Conservation (phyloP, 75 land plant genomes). For the Pinus taeda region DNA sequence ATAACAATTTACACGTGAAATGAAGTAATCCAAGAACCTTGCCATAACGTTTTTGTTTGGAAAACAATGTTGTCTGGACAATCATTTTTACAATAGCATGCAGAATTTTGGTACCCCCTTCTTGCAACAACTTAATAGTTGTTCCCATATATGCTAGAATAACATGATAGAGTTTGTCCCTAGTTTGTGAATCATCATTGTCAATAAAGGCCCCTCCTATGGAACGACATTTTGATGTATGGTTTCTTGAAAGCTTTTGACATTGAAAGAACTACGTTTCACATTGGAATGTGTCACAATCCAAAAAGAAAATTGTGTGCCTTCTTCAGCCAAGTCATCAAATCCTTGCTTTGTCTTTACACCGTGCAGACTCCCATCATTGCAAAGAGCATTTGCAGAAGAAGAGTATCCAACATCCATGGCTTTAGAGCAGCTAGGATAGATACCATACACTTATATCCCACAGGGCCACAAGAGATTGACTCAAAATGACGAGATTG, state of each 20-base stretch:
- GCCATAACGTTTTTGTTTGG: constrained; percentile 35
- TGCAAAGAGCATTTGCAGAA: constrained; percentile 10
- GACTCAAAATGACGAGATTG: constrained; percentile 33
- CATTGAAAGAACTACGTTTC: constrained; percentile 31
- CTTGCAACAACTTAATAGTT: constrained; percentile 20
- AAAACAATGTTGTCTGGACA: constrained; percentile 12
- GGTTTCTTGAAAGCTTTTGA: constrained; percentile 22
- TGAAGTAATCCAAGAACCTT: constrained; percentile 31
- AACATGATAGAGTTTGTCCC: constrained; percentile 2
- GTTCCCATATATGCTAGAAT: constrained; percentile 26
- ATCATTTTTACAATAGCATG: constrained; percentile 17
- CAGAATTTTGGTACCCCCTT: constrained; percentile 6
- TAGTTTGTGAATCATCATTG: constrained; percentile 7
- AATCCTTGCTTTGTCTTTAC: background rate
- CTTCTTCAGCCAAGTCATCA: constrained; percentile 3
- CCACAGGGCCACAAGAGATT: constrained; percentile 18
- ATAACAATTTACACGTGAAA: constrained; percentile 49
- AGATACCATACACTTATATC: constrained; percentile 16
- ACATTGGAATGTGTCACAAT: constrained; percentile 15
- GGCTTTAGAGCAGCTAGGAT: constrained; percentile 32
- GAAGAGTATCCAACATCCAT: constrained; percentile 70
- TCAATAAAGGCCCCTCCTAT: constrained; percentile 9
- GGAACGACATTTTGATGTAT: constrained; percentile 1
- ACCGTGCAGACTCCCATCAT: background rate
- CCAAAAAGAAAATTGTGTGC: constrained; percentile 1